Evolutionary conservation across 345 rosid species (phyloP).

Genomic region (Turnera subulata): DNA sequence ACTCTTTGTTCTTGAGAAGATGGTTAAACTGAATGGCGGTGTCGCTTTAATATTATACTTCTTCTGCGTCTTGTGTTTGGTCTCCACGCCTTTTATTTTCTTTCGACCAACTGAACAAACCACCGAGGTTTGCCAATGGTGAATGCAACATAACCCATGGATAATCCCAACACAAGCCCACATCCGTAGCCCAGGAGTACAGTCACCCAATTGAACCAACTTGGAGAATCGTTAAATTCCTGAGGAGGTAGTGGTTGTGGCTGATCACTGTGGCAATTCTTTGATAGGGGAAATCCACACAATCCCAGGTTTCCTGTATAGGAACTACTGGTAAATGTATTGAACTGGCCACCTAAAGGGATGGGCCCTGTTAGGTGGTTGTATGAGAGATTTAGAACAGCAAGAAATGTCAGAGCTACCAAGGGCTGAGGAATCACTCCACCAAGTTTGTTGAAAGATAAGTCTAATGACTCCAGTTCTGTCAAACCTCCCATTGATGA

Average conservation of each 20-base stretch:
- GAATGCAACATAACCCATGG: background rate
- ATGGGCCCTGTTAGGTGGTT: slow-evolving; percentile 6
- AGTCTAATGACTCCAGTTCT: slow-evolving; percentile 9
- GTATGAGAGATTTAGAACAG: background rate
- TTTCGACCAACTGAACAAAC: background rate
- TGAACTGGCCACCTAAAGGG: slow-evolving; percentile 5
- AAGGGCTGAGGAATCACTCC: slow-evolving; percentile 6
- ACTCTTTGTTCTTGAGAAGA: too few relatives aligned
- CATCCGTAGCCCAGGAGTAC: slow-evolving; percentile 15
- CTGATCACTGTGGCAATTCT: background rate
- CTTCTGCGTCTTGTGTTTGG: too few relatives aligned
- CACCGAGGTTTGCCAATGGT: background rate
- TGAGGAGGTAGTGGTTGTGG: background rate
- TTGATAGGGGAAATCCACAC: slow-evolving; percentile 15
- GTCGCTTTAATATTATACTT: too few relatives aligned
- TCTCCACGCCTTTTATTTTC: background rate
- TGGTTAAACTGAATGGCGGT: too few relatives aligned
- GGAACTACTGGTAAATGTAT: background rate
- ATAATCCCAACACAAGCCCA: slow-evolving; percentile 5
- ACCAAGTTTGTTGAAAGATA: background rate
- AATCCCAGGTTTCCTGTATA: slow-evolving; percentile 11
- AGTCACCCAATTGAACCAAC: slow-evolving; percentile 12
- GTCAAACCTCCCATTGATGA: slow-evolving; percentile 1
- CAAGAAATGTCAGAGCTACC: slow-evolving; percentile 2
- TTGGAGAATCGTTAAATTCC: background rate